Evolutionary conservation across 2,329 filamentous ascomycete genomes (phyloP), one percentile per base, ranked within the genome.

Genomic region (Claviceps africana): DNA sequence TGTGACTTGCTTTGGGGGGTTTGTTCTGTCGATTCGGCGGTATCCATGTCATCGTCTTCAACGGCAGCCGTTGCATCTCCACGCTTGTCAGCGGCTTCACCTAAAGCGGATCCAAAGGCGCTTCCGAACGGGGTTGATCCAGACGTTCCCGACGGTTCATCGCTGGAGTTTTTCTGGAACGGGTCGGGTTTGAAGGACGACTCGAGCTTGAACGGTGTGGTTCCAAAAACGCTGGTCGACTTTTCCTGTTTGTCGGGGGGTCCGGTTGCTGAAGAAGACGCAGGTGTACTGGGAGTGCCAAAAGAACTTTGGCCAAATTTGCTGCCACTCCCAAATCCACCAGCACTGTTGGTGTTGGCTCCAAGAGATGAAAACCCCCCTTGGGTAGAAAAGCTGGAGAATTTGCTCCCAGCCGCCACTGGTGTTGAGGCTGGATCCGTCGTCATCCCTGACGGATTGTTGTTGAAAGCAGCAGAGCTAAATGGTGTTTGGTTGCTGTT

Each of bases 161-260:
- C 72, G 37, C 74, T 67, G 53, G 83, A 79, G 25, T 85, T 76
- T 53, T 79, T 81, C 1, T 77, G 72, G 45, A 74, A 73, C 6
- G 77, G 74, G 57, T 86, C 83, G 9, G 75, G 73, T 60, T 82
- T 80, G 68, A 88, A 88, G 1, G 78, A 82, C 31, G 79, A 82
- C 40, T 77, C 76, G 17, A 88, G 70, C 58, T 85, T 83, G 67
- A 88, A 88, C 0, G 78, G 75, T 17, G 70, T 67, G n/a, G 73
- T 73, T 28, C 72, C 74, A 60, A 79, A 76, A 49, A 52, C 59
- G 63, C 66, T 35, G 51, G 62, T 37, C 47, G 65, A 53, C 33
- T 65, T 63, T 19, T 62, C 60, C 19, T 63, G 52, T 49, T 64
- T 55, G 48, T 61, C 43, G 5, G 62, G 56, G 50, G 64, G 64